phyloP scores from a whole-genome alignment of 1,284 basidiomycete genomes.

The Puccinia hordei region DNA sequence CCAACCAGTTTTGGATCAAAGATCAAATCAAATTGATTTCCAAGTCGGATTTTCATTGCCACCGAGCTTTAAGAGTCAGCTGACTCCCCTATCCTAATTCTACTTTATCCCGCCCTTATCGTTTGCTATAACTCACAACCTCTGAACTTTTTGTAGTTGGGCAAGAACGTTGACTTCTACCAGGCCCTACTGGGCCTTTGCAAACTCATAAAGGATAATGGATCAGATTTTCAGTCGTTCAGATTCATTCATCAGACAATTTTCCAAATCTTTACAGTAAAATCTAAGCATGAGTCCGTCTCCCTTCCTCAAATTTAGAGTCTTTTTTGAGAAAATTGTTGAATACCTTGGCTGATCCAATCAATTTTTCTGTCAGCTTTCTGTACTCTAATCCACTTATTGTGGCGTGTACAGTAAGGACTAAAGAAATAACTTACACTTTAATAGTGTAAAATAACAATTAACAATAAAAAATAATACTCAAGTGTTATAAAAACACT shows the following conservation, averaged over 20 bases:
- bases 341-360: background rate
- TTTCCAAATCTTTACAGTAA: constrained; percentile 30
- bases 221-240: constrained; percentile 27
- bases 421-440: no score
- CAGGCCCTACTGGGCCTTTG: constrained; percentile 22
- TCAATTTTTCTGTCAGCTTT: no score
- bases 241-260: constrained; percentile 31
- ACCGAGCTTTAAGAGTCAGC: constrained; percentile 34
- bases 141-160: constrained; percentile 9
- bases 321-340: background rate
- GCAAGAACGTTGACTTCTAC: constrained; percentile 18
- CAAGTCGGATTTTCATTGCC: constrained; percentile 40
- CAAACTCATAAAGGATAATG: constrained; percentile 26
- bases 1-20: constrained; percentile 9
- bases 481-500: no score
- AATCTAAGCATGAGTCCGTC: constrained; percentile 35
- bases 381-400: no score
- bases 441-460: no score
- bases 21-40: constrained; percentile 32
- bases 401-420: no score
- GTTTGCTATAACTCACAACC: background rate
- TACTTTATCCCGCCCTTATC: background rate
- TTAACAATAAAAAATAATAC: no score
- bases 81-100: background rate
- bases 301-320: background rate